Evolutionary conservation across 371 early-diverging fungal genomes (phyloP), one percentile per base, ranked within the genome.

Genomic region (Funneliformis caledonium): DNA sequence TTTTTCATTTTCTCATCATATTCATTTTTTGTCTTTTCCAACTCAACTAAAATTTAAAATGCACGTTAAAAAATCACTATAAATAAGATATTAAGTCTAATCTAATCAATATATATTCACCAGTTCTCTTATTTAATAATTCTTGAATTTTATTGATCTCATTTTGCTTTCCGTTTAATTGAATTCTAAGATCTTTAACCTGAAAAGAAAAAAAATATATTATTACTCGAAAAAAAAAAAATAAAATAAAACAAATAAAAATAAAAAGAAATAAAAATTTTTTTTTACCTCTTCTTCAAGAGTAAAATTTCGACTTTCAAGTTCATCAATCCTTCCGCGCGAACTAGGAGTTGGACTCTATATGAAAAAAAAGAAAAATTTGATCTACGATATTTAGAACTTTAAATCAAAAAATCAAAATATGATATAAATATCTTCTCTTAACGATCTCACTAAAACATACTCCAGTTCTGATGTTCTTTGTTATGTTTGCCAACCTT

Each of bases 1-100:
- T 85, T 85, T 64, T 85, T 85, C 86, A 84, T 83, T 64, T 85
- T 85, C 42, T 85, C 86, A 26, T 85, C 83, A 47, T 84, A 82
- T 43, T 84, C 86, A 12, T 81, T 60, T 76, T 85, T 85, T 56
- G 82, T 81, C 26, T 85, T 84, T 12, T 72, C 61, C 10, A 85
- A 45, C 3, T 85, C 85, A 31, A 48, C 77, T 76, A 42, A 31
- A 50, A 73, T n/a, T 31, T 26, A 16, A 52, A 31, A 33, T 73
- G 33, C 14, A 26, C 10, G 22, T 52, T 52, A 73, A 31, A 42
- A 26, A 42, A 56, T 52, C 26, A 50, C 52, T 43, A 43, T 22
- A 19, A 43, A 62, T 47, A 33, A 47, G 10, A 47, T 19, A 26
- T 10, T 42, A 50, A 33, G 2, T 11, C 9, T 14, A 47, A 9